Base-by-base conservation (phyloP, 208 protist genomes). In the Trypanosoma lewisi region DNA sequence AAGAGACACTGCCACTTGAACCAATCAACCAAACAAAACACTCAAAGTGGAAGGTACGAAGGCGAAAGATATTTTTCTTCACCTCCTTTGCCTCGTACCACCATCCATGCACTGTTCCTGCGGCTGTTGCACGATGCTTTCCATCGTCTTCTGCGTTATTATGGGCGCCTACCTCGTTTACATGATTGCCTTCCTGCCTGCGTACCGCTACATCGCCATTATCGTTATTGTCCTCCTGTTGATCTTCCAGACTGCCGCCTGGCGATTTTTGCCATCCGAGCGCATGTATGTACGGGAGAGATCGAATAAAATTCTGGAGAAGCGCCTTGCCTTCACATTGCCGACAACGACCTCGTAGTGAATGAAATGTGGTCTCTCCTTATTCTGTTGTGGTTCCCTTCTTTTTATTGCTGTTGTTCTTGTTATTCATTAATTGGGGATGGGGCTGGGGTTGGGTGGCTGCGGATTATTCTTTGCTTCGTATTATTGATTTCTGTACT, bases 251-350 rank as follows among this genome's bases (percentile, higher is more conserved):
- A 28, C 73, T 27, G 60, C 67, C 0, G 50, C 63, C n/a, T 81
- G 75, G 75, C 63, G 70, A n/a, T 73, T 73, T 50, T 36, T 81
- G 12, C 75, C 75, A 17, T 68, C 64, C 1, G 75, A 81, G 36
- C 25, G 61, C 44, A 44, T 37, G 5, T 52, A 55, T 27, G 61
- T 81, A 12, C 58, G 58, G 17, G 47, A 53, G 31, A 37, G 30
- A 50, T 60, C 61, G 19, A 51, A 55, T 31, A 2, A 16, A 17
- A 66, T 72, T 48, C 58, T 61, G 8, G 30, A 63, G 4, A 30
- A 31, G 42, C 72, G 72, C 27, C 52, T 65, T 8, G 45, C 23
- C 34, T 67, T 55, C 34, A 21, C 14, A 14, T 25, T 16, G n/a
- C 44, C 56, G 23, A 23, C 39, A 52, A 39, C 14, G 36, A 19